phyloP scores from a whole-genome alignment of 345 rosid species.

The Eucalyptus curtisii region DNA sequence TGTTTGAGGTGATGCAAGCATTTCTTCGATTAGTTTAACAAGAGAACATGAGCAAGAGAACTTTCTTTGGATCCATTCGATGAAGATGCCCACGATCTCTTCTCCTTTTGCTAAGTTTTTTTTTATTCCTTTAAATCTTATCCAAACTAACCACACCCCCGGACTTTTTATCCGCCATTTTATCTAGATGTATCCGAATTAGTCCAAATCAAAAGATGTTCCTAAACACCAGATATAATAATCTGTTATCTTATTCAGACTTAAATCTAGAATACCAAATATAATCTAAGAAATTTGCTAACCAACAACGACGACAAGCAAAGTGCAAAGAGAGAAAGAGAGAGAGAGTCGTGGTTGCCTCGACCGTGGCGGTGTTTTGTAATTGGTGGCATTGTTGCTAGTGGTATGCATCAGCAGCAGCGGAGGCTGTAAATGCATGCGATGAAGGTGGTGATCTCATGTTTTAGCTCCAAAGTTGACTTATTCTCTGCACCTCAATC shows the following conservation, averaged over 20 bases:
- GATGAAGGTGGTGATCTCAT: not conserved
- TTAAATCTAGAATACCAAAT: not conserved
- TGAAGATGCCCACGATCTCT: not conserved
- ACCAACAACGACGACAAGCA: too few relatives aligned
- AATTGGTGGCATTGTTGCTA: not conserved
- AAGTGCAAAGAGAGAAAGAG: too few relatives aligned
- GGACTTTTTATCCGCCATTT: too few relatives aligned
- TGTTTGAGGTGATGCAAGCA: not conserved
- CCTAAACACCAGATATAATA: too few relatives aligned
- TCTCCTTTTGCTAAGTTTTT: not conserved
- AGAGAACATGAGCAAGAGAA: not conserved
- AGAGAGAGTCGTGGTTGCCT: not conserved
- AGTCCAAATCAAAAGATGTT: accelerated
- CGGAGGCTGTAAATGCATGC: too few relatives aligned
- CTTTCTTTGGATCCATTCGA: not conserved
- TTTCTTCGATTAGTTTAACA: too few relatives aligned
- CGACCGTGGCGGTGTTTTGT: not conserved
- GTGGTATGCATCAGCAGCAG: not conserved
- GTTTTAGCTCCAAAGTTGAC: not conserved
- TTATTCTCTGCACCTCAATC: not conserved
- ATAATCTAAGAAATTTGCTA: too few relatives aligned
- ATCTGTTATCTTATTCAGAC: too few relatives aligned
- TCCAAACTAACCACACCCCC: not conserved
- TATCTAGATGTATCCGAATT: too few relatives aligned
- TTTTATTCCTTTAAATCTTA: not conserved